Percentiles rank a stretch among this genome's conserved stretches.
These are phyloP conservation scores for Syncephalastrum sp. DNA, from an alignment of 371 early-diverging fungal species.

Conservation along the genomic window DNA sequence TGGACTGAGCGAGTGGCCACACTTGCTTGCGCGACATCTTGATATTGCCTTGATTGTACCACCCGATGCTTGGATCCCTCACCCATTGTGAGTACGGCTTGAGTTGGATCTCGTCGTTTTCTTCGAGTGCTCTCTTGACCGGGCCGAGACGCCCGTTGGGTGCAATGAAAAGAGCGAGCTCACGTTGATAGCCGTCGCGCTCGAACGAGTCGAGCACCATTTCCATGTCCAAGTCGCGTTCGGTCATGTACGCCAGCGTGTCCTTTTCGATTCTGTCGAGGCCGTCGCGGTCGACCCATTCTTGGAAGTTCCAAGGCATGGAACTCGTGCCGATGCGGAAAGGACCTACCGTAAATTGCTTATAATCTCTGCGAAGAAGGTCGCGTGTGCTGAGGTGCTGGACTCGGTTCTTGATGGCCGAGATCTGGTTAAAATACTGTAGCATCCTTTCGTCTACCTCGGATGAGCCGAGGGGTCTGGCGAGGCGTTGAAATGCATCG, in stretches of 20 bases:
- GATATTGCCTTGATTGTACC: constrained; percentile 55
- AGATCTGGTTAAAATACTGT: constrained; percentile 47
- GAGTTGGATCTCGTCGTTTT: constrained; percentile 9
- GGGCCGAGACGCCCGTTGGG: constrained; percentile 14
- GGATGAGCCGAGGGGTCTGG: background rate
- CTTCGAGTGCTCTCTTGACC: constrained; percentile 30
- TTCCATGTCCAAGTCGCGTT: constrained; percentile 51
- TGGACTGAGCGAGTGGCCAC: constrained; percentile 56
- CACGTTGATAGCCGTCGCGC: constrained; percentile 54
- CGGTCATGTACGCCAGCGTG: constrained; percentile 30
- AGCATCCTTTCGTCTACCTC: constrained; percentile 9
- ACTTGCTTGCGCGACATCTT: constrained; percentile 70
- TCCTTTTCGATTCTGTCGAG: constrained; percentile 18
- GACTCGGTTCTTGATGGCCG: constrained; percentile 55
- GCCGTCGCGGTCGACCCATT: constrained; percentile 50
- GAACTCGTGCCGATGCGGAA: constrained; percentile 65
- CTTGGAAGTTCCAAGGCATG: constrained; percentile 56
- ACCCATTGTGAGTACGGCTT: constrained; percentile 6
- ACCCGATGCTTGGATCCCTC: constrained; percentile 12
- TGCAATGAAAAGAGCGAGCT: constrained; percentile 54
- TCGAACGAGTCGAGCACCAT: constrained; percentile 60
- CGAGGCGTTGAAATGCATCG: constrained; percentile 30
- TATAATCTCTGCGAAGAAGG: constrained; percentile 78
- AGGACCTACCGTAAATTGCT: constrained; percentile 55
- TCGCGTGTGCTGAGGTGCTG: constrained; percentile 50